phyloP scores from a whole-genome alignment of 73 alveolate genomes.

The Effrenium voratum region DNA sequence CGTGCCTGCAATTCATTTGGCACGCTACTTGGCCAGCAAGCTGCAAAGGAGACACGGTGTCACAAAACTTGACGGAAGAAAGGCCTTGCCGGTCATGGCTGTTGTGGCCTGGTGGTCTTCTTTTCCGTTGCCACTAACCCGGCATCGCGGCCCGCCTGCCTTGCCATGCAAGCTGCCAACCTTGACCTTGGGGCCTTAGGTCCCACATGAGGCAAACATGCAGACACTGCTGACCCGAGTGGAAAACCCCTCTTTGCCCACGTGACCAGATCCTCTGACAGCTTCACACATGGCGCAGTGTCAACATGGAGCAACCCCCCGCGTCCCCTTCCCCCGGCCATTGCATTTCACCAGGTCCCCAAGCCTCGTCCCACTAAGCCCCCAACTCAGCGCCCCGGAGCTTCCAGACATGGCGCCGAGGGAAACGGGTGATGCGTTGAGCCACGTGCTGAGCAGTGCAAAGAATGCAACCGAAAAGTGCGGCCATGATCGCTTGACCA shows the following conservation, averaged over 20 bases:
- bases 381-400: not conserved
- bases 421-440: not conserved
- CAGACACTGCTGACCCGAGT: no score
- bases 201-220: not conserved
- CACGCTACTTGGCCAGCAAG: not conserved
- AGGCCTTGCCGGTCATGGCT: constrained; percentile 42
- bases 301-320: no score
- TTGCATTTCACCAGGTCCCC: no score
- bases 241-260: not conserved
- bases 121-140: no score
- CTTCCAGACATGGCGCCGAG: not conserved
- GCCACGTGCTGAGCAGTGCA: no score
- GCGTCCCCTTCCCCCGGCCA: no score
- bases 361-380: not conserved
- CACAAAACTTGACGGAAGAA: not conserved
- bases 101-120: no score
- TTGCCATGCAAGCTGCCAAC: not conserved
- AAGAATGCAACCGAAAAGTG: no score
- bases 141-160: no score
- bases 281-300: no score
- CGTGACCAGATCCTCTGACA: no score
- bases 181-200: constrained; percentile 50
- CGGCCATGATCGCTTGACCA: no score
- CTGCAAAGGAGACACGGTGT: not conserved
- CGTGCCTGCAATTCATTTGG: not conserved